Conservation (phyloP, 495 filamentous ascomycete species). For the Patellaria atrata region DNA sequence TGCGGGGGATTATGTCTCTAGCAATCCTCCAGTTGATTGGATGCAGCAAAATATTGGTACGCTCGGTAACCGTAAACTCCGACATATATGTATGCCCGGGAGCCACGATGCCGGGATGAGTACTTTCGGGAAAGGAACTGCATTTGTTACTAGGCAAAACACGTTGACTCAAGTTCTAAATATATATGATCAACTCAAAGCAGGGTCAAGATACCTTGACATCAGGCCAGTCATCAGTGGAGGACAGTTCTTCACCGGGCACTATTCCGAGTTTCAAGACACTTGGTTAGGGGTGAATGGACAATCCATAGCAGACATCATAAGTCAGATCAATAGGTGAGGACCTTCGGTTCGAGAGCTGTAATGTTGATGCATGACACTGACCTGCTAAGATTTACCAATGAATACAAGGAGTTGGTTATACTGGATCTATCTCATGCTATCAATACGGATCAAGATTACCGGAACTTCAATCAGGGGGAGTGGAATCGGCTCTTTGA, state of each 20-base stretch:
- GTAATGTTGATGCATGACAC: neutral
- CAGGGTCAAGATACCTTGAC: slow-evolving; percentile 17
- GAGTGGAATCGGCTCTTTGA: slow-evolving; percentile 19
- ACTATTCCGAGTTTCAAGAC: slow-evolving; percentile 16
- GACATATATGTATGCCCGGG: slow-evolving; percentile 17
- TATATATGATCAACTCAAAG: slow-evolving; percentile 11
- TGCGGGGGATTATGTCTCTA: slow-evolving; percentile 11
- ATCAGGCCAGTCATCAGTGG: slow-evolving; percentile 16
- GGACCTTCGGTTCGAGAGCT: neutral
- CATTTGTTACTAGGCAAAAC: slow-evolving; percentile 14
- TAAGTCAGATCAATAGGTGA: slow-evolving; percentile 15
- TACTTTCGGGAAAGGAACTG: slow-evolving; percentile 8
- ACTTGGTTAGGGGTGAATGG: slow-evolving; percentile 18
- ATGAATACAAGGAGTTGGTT: slow-evolving; percentile 17
- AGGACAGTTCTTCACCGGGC: slow-evolving; percentile 16
- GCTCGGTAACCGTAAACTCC: slow-evolving; percentile 12
- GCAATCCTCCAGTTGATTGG: slow-evolving; percentile 11
- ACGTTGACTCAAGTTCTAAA: slow-evolving; percentile 16
- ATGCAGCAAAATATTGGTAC: slow-evolving; percentile 18
- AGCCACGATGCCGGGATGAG: slow-evolving; percentile 19
- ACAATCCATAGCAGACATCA: slow-evolving; percentile 13
- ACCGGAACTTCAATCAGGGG: slow-evolving; percentile 14
- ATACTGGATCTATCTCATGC: slow-evolving; percentile 19
- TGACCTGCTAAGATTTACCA: slow-evolving; percentile 12
- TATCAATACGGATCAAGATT: slow-evolving; percentile 15